A percentile compares a stretch with the other conserved stretches of the same genome.
These are phyloP conservation scores for Sanghuangporus weigelae DNA, from an alignment of 1,284 basidiomycete species.

Conservation along the genomic window DNA sequence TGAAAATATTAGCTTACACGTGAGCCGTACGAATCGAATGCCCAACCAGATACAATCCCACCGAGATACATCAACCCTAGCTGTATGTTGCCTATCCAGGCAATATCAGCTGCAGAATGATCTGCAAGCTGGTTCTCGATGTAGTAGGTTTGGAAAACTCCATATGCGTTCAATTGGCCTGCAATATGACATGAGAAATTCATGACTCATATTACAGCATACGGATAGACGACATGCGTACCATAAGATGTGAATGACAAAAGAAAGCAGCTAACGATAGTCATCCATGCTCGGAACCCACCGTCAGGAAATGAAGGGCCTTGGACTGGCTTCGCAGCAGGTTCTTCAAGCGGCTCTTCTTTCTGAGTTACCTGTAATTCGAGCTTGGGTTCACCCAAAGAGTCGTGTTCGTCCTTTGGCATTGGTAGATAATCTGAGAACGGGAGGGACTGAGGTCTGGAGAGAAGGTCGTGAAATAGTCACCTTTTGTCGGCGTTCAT, in stretches of 20 bases:
- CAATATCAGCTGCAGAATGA: not conserved
- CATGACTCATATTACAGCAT: not conserved
- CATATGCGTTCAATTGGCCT: slow-evolving; percentile 4
- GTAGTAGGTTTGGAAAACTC: slow-evolving; percentile 7
- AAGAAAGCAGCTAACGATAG: slow-evolving; percentile 2
- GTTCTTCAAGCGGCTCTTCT: not conserved
- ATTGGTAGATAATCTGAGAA: not conserved
- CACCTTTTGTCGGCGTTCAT: no score
- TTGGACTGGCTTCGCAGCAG: not conserved
- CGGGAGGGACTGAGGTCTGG: not conserved
- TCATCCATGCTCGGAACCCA: slow-evolving; percentile 9
- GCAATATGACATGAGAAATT: not conserved
- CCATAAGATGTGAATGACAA: slow-evolving; percentile 1
- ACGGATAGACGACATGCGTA: not conserved
- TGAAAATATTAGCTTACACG: not conserved
- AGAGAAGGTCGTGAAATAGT: not conserved
- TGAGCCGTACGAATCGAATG: slow-evolving; percentile 4
- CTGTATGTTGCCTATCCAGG: slow-evolving; percentile 1
- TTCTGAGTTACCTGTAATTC: not conserved
- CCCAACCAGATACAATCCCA: slow-evolving; percentile 2
- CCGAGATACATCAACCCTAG: slow-evolving; percentile 1
- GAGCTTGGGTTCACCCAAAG: not conserved
- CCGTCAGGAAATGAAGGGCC: slow-evolving; percentile 7
- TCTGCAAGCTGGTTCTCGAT: not conserved
- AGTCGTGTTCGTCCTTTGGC: not conserved